These are phyloP conservation scores for Panellus pusillus DNA, from an alignment of 768 basidiomycete species.

Conservation along the genomic window DNA sequence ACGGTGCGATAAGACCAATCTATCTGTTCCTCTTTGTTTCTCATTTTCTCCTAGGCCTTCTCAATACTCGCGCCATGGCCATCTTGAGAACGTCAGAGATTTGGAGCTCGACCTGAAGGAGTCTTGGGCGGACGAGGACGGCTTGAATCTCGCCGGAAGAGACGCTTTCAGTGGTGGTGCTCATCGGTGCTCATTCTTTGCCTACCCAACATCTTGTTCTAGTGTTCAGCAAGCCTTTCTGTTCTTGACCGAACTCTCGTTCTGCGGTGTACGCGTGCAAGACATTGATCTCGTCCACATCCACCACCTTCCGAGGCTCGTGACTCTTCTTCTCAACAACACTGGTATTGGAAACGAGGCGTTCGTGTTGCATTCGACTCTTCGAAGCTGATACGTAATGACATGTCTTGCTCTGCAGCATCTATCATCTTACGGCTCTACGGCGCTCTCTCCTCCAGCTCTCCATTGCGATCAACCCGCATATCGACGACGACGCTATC, in stretches of 20 bases:
- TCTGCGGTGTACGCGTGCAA: constrained; percentile 43
- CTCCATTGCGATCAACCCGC: constrained; percentile 50
- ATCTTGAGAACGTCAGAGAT: constrained; percentile 49
- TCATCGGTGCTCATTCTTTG: not conserved
- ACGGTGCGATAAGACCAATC: no score
- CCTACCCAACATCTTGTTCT: constrained; percentile 4
- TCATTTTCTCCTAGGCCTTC: constrained; percentile 37
- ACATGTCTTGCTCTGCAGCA: constrained; percentile 34
- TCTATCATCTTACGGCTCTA: constrained; percentile 57
- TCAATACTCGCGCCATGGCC: constrained; percentile 45
- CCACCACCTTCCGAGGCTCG: constrained; percentile 53
- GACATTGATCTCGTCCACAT: constrained; percentile 53
- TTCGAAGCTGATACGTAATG: not conserved
- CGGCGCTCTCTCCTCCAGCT: constrained; percentile 51
- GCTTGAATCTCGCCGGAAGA: constrained; percentile 47
- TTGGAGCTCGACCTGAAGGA: constrained; percentile 43
- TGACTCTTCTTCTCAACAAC: constrained; percentile 46
- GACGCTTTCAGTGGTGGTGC: constrained; percentile 22
- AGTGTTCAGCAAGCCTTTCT: constrained; percentile 58
- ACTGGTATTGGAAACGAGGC: constrained; percentile 64
- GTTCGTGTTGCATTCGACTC: constrained; percentile 33
- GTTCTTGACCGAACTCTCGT: constrained; percentile 49
- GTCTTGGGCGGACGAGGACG: constrained; percentile 47
- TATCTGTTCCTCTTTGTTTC: not conserved
- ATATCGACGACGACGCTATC: constrained; percentile 53